Base-by-base conservation (phyloP, 1,284 basidiomycete species). In the Macrocystidia cucumis region DNA sequence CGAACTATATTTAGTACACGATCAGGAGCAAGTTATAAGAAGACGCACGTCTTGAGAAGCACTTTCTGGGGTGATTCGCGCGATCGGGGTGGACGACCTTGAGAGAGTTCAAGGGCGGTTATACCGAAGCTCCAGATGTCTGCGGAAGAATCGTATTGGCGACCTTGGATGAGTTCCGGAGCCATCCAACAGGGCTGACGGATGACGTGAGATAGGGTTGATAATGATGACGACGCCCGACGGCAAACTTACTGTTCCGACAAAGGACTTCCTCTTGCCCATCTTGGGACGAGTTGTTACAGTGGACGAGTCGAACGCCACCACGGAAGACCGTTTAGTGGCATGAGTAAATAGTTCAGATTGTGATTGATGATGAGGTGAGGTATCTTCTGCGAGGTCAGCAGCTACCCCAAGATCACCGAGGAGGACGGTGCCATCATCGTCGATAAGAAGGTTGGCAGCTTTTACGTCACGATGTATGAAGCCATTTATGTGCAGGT, bases 61-160 rank as follows among this genome's bases (percentile, higher is more conserved):
- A 90, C 84, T 37, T 69, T 69, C 42, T 84, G 75, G 1, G 89
- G 74, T 7, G 79, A 68, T 49, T 88, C 83, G 35, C 83, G 71
- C 14, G 84, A 87, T 43, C 79, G 68, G 9, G 90, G 91, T 1
- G 91, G 86, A 9, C 84, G 74, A 0, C 90, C 90, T 47, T 86
- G 82, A 0, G 84, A 70, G 14, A 93, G 67, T 55, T 93, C 90
- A 26, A 92, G 65, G 4, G 90, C 87, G 9, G 87, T 91, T 45
- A 93, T 91, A 17, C 87, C 91, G 52, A 92, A 89, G 28, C 84
- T 89, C 89, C 89, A 93, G 41, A 93, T 90, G 51, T 92, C 90
- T 28, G 89, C 87, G 47, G 78, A 80, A 13, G 75, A 75, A 51
- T 91, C 89, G 55, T 93, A 93, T 43, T 79, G 77, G 45, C 74